Evolutionary conservation across 164 flowering plant genomes (phyloP).

Genomic region (Aristolochia contorta): DNA sequence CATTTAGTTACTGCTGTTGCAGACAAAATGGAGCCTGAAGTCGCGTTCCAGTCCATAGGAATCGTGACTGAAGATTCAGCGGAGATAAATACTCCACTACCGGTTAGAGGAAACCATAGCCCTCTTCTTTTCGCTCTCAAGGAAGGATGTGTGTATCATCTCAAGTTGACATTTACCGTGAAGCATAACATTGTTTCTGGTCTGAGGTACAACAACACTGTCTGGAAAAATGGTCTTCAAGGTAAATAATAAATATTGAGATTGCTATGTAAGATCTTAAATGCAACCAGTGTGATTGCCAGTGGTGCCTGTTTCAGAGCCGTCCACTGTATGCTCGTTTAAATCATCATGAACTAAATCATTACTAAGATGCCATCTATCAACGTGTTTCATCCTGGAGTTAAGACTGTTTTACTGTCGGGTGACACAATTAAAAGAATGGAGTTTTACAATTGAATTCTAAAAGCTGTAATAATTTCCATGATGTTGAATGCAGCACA

Average conservation of each 20-base stretch:
- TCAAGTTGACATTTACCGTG: conserved; percentile 56
- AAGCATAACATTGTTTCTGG: conserved; percentile 71
- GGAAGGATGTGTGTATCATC: conserved; percentile 59
- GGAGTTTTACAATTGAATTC: no score
- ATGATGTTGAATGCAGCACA: no score
- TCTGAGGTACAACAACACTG: conserved; percentile 52
- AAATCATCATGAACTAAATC: no score
- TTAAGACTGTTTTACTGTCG: no score
- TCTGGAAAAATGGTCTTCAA: conserved; percentile 65
- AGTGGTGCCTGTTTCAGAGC: no score
- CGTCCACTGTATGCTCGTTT: no score
- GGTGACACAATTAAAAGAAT: no score
- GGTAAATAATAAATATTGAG: conserved; percentile 22
- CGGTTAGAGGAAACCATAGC: conserved; percentile 25
- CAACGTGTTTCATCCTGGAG: no score
- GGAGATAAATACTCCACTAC: conserved; percentile 44
- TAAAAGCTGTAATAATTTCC: no score
- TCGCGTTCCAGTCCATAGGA: conserved; percentile 58
- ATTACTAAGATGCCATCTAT: no score
- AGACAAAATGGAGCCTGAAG: conserved; percentile 74
- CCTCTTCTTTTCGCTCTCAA: conserved; percentile 36
- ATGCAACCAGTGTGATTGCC: no score
- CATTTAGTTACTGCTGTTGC: background rate
- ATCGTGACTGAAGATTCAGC: conserved; percentile 40
- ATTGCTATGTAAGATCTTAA: no score